Base-by-base conservation (phyloP, 1,139 yeast genomes). In the Waltiozyma solani region DNA sequence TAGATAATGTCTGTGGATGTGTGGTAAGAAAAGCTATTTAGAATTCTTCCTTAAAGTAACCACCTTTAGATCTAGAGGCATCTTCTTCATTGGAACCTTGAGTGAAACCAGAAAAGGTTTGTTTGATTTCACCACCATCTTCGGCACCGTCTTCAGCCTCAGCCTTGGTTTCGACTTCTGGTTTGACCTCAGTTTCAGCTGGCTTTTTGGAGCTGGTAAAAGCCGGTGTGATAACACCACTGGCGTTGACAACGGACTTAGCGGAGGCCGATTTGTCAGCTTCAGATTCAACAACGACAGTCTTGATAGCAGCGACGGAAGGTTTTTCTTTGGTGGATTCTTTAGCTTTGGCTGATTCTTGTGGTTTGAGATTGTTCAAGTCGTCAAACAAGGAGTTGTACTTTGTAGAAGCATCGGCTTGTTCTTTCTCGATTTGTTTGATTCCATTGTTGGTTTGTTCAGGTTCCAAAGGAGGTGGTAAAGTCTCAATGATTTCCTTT, bases 21-120 rank as follows among this genome's bases (percentile, higher is more conserved):
- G n/a, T n/a, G n/a, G n/a, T n/a, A n/a, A n/a, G n/a, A n/a, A n/a
- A n/a, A n/a, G n/a, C 24, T 10, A 19, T 10, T 31, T 19, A 43
- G 32, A 45, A 45, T 44, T 41, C 48, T 32, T 52, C 56, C 38
- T 52, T 51, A 40, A 52, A 52, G 26, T 48, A 47, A 35, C 55
- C 48, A 17, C 34, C 26, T 17, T 38, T 35, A 3, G 37, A 26
- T 27, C 34, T 18, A n/a, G 40, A 27, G 10, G 19, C 34, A 25
- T 38, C 44, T 25, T 42, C 46, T 21, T 44, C 51, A 14, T 41
- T 43, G 2, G 66, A 63, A 25, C 68, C 68, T 49, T 64, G 68
- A 14, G 65, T 60, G 47, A 64, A 64, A 2, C 65, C 66, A 23
- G 64, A 55, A 42, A 64, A 64, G 2, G 66, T 62, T 36, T 49